These are phyloP conservation scores for Lobosporangium transversale DNA, from an alignment of 192 early-diverging fungal species.

Conservation along the genomic window DNA sequence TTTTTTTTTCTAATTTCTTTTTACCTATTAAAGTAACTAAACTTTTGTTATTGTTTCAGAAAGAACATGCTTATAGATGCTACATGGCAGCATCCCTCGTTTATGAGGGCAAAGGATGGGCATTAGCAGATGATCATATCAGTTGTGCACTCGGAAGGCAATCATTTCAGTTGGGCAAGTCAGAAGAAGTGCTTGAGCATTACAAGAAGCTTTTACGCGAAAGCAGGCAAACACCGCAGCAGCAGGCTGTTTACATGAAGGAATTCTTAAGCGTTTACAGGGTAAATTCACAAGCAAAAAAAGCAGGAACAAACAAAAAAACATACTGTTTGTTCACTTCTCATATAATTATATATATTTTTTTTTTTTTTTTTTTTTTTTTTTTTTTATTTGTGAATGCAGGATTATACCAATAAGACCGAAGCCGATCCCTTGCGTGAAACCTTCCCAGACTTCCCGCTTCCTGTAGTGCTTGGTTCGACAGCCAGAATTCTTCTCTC, in stretches of 20 bases:
- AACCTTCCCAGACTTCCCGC: slow-evolving; percentile 61
- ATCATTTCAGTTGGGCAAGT: slow-evolving; percentile 77
- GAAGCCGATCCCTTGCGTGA: slow-evolving; percentile 59
- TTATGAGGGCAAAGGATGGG: slow-evolving; percentile 72
- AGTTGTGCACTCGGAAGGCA: slow-evolving; percentile 89
- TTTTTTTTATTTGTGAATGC: slow-evolving; percentile 38
- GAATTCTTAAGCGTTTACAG: slow-evolving; percentile 85
- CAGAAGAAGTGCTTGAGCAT: slow-evolving; percentile 78
- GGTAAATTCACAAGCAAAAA: slow-evolving; percentile 54
- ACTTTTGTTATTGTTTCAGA: slow-evolving; percentile 57
- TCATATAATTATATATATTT: background rate
- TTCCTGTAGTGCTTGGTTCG: slow-evolving; percentile 69
- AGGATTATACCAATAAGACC: slow-evolving; percentile 60
- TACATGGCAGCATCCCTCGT: slow-evolving; percentile 71
- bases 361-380: background rate
- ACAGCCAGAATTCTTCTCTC: slow-evolving; percentile 67
- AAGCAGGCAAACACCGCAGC: slow-evolving; percentile 69
- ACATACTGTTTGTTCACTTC: too few relatives aligned
- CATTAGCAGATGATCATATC: slow-evolving; percentile 87
- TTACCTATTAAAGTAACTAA: too few relatives aligned
- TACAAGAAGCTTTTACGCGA: slow-evolving; percentile 80
- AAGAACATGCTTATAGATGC: slow-evolving; percentile 81
- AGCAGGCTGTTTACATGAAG: slow-evolving; percentile 74
- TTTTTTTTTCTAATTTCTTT: too few relatives aligned
- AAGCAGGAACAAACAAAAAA: too few relatives aligned